phyloP scores from a whole-genome alignment of 1,284 basidiomycete genomes.

The Apiotrichum brassicae region DNA sequence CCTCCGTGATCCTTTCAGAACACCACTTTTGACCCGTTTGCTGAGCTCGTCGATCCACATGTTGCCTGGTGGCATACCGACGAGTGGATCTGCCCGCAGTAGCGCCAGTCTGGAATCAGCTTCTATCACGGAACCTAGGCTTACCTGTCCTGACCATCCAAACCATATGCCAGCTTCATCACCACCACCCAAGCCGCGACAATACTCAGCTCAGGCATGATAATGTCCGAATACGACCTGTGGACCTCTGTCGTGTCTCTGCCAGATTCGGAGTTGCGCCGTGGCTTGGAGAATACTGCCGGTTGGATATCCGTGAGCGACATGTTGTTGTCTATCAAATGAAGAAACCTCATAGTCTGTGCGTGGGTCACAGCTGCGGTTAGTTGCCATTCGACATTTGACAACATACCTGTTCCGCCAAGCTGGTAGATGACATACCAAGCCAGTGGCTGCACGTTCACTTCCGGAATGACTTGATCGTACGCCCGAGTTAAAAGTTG shows the following conservation, averaged over 20 bases:
- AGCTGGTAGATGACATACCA: slow-evolving; percentile 69
- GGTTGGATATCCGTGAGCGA: slow-evolving; percentile 35
- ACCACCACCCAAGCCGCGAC: slow-evolving; percentile 61
- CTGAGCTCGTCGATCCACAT: slow-evolving; percentile 55
- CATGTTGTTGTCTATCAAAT: slow-evolving; percentile 33
- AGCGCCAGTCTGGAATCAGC: slow-evolving; percentile 12
- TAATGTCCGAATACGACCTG: slow-evolving; percentile 40
- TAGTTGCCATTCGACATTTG: slow-evolving; percentile 53
- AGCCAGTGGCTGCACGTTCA: slow-evolving; percentile 69
- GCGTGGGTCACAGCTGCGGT: slow-evolving; percentile 54
- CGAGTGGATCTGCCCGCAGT: slow-evolving; percentile 49
- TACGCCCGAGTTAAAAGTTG: slow-evolving; percentile 43
- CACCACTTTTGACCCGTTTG: slow-evolving; percentile 36
- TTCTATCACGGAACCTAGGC: slow-evolving; percentile 14
- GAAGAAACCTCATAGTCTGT: slow-evolving; percentile 27
- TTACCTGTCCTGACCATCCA: slow-evolving; percentile 64
- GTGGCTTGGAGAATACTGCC: slow-evolving; percentile 35
- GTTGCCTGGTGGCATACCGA: slow-evolving; percentile 56
- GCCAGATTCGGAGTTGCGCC: slow-evolving; percentile 25
- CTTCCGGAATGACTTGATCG: slow-evolving; percentile 64
- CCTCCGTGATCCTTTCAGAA: slow-evolving; percentile 15
- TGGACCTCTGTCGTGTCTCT: neutral
- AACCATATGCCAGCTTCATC: slow-evolving; percentile 74
- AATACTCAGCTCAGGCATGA: slow-evolving; percentile 69
- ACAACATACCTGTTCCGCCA: slow-evolving; percentile 65